phyloP scores from a whole-genome alignment of 75 land plant species.

The Adiantum capillusveneris region DNA sequence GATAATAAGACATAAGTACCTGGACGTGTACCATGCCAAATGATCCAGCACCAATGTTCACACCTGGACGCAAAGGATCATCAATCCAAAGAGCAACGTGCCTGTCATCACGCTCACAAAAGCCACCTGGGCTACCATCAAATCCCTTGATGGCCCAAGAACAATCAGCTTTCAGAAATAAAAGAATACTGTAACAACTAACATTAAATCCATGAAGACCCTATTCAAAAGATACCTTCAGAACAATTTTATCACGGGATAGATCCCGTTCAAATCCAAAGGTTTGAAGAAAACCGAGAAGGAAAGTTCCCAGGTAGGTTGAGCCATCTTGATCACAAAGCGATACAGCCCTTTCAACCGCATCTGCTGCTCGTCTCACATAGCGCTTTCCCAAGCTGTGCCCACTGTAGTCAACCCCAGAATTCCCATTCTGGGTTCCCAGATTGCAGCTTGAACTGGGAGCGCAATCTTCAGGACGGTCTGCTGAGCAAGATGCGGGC shows the following conservation, averaged over 20 bases:
- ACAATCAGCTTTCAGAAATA: not conserved
- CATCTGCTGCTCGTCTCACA: slow-evolving; percentile 22
- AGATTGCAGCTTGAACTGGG: not conserved
- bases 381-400: slow-evolving; percentile 7
- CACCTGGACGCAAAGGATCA: slow-evolving; percentile 41
- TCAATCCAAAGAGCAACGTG: slow-evolving; percentile 36
- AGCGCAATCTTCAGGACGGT: not conserved
- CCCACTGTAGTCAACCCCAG: not conserved
- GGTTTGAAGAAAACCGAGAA: slow-evolving; percentile 23
- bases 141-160: slow-evolving; percentile 14
- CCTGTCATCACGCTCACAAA: slow-evolving; percentile 20
- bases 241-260: slow-evolving; percentile 20
- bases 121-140: slow-evolving; percentile 32
- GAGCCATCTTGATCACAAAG: slow-evolving; percentile 19
- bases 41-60: slow-evolving; percentile 43
- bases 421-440: not conserved
- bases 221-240: slow-evolving; percentile 15
- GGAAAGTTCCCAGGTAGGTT: slow-evolving; percentile 26
- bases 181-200: not conserved
- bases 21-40: slow-evolving; percentile 40
- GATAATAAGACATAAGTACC: slow-evolving; percentile 19
- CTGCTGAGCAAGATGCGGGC: not conserved
- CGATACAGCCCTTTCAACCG: slow-evolving; percentile 18
- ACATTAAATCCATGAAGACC: not conserved
- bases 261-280: slow-evolving; percentile 33